Percentiles rank a stretch among this genome's conserved stretches.
Conservation (phyloP, 2,329 filamentous ascomycete genomes). For the Colletotrichum chrysophilum region DNA sequence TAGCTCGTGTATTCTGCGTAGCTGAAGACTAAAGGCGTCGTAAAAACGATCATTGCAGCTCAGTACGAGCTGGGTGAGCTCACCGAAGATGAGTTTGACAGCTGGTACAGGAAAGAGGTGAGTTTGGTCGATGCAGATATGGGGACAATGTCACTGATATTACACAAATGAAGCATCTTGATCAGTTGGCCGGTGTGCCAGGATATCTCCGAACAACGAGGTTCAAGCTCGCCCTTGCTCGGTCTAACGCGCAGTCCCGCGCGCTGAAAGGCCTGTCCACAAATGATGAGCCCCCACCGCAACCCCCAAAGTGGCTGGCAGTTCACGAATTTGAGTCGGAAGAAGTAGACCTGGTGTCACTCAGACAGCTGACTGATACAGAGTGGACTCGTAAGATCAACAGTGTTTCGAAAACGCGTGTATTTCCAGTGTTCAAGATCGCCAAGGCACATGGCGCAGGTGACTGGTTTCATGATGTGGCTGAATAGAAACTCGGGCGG, state of each 20-base stretch:
- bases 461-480: not conserved
- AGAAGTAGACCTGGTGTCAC: not conserved
- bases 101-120: not conserved
- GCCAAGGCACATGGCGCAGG: not conserved
- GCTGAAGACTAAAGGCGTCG: not conserved
- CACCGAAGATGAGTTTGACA: not conserved
- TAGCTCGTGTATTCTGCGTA: too few relatives aligned
- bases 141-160: not conserved
- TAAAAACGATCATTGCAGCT: not conserved
- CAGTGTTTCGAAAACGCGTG: not conserved
- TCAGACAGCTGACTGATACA: not conserved
- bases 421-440: not conserved
- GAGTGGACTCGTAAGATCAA: not conserved
- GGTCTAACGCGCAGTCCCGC: slow-evolving; percentile 26
- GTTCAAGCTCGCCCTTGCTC: slow-evolving; percentile 25
- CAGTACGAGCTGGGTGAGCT: not conserved
- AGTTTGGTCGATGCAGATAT: not conserved
- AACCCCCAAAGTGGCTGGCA: not conserved
- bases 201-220: slow-evolving; percentile 29
- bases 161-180: not conserved
- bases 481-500: not conserved
- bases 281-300: slow-evolving; percentile 17
- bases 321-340: not conserved
- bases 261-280: slow-evolving; percentile 25
- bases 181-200: not conserved